phyloP scores from a whole-genome alignment of 2,329 filamentous ascomycete genomes.

The Ophiostoma triangulosporum region DNA sequence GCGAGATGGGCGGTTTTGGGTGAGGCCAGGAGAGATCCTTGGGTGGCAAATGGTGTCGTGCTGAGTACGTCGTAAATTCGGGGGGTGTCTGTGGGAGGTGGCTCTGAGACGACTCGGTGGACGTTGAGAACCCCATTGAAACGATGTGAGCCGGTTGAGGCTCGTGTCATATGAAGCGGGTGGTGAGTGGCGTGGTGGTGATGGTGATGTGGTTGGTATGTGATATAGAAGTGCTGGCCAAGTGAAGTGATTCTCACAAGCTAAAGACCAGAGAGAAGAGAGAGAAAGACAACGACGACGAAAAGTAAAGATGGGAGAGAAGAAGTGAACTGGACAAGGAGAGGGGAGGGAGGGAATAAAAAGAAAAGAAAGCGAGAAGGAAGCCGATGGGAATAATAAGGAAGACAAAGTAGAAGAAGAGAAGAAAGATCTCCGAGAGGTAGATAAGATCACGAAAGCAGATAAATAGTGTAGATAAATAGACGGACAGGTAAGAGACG shows the following conservation, averaged over 20 bases:
- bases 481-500: neutral
- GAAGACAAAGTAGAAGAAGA: neutral
- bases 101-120: constrained; percentile 35
- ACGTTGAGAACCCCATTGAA: constrained; percentile 43
- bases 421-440: neutral
- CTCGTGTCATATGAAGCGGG: neutral
- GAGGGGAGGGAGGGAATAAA: neutral
- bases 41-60: constrained; percentile 7
- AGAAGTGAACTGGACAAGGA: neutral
- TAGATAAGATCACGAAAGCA: neutral
- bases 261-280: neutral
- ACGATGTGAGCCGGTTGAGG: constrained; percentile 13
- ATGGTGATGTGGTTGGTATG: neutral
- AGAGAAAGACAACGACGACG: neutral
- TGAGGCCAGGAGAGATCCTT: constrained; percentile 32
- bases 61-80: constrained; percentile 34
- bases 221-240: no score
- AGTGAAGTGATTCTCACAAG: neutral
- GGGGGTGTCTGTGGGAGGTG: constrained; percentile 41
- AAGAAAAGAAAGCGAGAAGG: neutral
- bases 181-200: neutral
- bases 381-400: neutral
- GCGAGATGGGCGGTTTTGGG: constrained; percentile 31
- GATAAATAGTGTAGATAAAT: neutral
- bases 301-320: neutral